Conservation (phyloP, 495 filamentous ascomycete species). For the Letharia columbiana region DNA sequence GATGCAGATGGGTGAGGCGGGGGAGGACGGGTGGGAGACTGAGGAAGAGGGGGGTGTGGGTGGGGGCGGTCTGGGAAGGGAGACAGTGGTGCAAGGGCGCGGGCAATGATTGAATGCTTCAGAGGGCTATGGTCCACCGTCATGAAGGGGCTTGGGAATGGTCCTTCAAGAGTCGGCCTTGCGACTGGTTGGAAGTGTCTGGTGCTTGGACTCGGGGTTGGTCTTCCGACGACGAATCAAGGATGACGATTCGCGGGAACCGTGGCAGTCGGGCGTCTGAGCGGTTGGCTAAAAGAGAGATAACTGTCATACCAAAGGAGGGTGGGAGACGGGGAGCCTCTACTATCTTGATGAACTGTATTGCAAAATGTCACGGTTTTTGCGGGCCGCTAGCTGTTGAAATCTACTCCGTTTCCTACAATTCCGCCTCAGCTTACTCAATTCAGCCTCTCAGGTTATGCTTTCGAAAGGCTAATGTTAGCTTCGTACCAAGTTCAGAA, state of each 20-base stretch:
- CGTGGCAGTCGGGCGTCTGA: background rate
- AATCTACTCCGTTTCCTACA: background rate
- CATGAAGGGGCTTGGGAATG: background rate
- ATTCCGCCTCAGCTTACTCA: background rate
- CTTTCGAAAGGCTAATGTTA: background rate
- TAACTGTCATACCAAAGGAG: background rate
- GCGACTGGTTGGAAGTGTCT: background rate
- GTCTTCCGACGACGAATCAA: background rate
- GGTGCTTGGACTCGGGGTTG: background rate
- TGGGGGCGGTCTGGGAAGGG: background rate
- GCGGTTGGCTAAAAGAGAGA: background rate
- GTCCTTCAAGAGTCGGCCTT: background rate
- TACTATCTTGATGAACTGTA: background rate
- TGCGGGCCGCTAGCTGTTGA: background rate
- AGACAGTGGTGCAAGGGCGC: background rate
- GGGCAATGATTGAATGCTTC: background rate
- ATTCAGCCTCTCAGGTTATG: background rate
- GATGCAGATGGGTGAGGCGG: slow-evolving; percentile 52
- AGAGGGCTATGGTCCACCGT: background rate
- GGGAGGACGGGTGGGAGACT: slow-evolving; percentile 29
- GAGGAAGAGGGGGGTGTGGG: slow-evolving; percentile 13
- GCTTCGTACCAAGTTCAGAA: background rate
- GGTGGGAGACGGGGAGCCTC: background rate
- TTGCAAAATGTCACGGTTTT: background rate
- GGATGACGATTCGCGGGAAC: background rate